Conservation (phyloP, 495 filamentous ascomycete genomes). For the Xylaria scruposa region DNA sequence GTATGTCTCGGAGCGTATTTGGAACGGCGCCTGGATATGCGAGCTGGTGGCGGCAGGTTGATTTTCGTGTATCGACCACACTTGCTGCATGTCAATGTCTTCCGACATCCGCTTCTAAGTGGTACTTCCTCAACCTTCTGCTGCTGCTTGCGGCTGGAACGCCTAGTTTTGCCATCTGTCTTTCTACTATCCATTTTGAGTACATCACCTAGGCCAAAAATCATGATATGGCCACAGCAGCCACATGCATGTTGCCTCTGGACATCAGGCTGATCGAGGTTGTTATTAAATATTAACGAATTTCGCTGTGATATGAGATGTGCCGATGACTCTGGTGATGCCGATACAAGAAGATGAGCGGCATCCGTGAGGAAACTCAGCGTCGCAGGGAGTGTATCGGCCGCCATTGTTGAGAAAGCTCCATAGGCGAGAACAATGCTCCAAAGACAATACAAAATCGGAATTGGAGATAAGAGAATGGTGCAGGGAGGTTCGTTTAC, state of each 20-base stretch:
- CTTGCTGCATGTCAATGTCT: slow-evolving; percentile 53
- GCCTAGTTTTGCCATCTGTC: slow-evolving; percentile 21
- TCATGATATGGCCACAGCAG: slow-evolving; percentile 60
- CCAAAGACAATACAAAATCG: neutral
- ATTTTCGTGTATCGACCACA: slow-evolving; percentile 51
- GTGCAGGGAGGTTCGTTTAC: neutral
- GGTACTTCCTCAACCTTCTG: slow-evolving; percentile 17
- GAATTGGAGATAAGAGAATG: neutral
- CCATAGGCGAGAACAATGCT: neutral
- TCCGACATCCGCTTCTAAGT: slow-evolving; percentile 35
- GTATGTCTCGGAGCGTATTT: neutral
- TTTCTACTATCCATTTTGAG: slow-evolving; percentile 46
- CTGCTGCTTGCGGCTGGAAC: neutral
- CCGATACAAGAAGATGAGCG: slow-evolving; percentile 53
- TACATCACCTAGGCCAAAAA: slow-evolving; percentile 48
- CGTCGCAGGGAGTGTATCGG: slow-evolving; percentile 36
- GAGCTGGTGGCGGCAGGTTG: slow-evolving; percentile 40
- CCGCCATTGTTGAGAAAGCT: slow-evolving; percentile 35
- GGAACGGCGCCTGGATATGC: slow-evolving; percentile 13
- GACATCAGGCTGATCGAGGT: slow-evolving; percentile 48
- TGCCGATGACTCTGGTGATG: slow-evolving; percentile 56
- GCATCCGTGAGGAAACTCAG: slow-evolving; percentile 56
- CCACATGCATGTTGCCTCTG: slow-evolving; percentile 56
- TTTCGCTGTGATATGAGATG: slow-evolving; percentile 56
- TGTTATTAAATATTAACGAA: slow-evolving; percentile 50